Evolutionary conservation across 805 yeast species (phyloP).

Genomic region (Myxozyma nipponensis): DNA sequence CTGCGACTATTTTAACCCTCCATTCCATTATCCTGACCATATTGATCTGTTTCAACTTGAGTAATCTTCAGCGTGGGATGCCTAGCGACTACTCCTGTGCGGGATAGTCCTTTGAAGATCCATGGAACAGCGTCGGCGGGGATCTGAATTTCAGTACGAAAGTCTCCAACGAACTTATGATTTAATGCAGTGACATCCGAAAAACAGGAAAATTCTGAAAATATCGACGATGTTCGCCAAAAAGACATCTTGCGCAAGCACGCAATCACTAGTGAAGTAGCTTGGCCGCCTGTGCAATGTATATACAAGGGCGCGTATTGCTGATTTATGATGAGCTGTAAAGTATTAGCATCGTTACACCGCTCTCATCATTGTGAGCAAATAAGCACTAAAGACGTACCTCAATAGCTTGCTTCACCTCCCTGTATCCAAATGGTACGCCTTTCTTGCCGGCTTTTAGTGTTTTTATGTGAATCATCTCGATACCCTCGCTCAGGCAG

Average conservation of each 20-base stretch:
- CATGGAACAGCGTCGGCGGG: conserved; percentile 52
- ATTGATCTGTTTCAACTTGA: too few relatives aligned
- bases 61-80: conserved; percentile 46
- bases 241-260: conserved; percentile 76
- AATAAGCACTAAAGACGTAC: conserved; percentile 3
- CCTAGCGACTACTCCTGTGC: conserved; percentile 49
- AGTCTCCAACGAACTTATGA: conserved; percentile 76
- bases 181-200: conserved; percentile 79
- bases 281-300: conserved; percentile 87
- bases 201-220: conserved; percentile 76
- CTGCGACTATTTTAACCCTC: too few relatives aligned
- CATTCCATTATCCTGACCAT: too few relatives aligned
- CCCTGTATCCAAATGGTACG: conserved; percentile 69
- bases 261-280: conserved; percentile 78
- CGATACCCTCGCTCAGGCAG: conserved; percentile 53
- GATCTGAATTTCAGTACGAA: conserved; percentile 60
- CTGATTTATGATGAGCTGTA: conserved; percentile 51
- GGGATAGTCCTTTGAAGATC: conserved; percentile 64
- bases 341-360: conserved; percentile 2
- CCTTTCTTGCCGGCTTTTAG: conserved; percentile 51
- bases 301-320: conserved; percentile 67
- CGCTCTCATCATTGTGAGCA: not conserved
- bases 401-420: conserved; percentile 56
- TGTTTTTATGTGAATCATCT: conserved; percentile 48
- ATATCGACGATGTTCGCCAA: conserved; percentile 87